Conservation (phyloP, 768 basidiomycete species). For the Boletus vinaceobasis region DNA sequence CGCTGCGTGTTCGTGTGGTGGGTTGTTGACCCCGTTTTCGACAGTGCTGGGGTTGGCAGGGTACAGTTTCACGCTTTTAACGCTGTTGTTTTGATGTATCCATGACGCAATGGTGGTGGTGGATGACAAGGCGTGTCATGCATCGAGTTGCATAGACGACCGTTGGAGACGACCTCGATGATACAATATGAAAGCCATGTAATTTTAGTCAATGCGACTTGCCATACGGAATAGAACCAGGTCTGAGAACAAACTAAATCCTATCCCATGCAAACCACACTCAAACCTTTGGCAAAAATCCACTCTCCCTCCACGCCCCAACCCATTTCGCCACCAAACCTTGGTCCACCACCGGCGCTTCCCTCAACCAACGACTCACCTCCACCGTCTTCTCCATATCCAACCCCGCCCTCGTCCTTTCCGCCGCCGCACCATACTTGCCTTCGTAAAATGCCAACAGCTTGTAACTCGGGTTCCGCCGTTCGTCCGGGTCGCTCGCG, state of each 20-base stretch:
- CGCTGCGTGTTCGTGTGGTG: background rate
- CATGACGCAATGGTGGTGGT: background rate
- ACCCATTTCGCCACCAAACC: slow-evolving; percentile 42
- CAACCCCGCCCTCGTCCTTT: slow-evolving; percentile 8
- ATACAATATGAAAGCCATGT: background rate
- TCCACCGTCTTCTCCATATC: slow-evolving; percentile 7
- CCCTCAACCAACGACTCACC: slow-evolving; percentile 17
- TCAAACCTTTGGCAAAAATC: slow-evolving; percentile 28
- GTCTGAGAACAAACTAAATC: background rate
- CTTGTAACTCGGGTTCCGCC: slow-evolving; percentile 24
- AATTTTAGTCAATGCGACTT: background rate
- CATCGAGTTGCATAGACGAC: background rate
- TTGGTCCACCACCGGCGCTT: slow-evolving; percentile 12
- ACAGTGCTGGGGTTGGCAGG: slow-evolving; percentile 39
- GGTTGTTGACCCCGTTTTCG: slow-evolving; percentile 1
- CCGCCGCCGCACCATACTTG: slow-evolving; percentile 20
- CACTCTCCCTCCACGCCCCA: slow-evolving; percentile 38
- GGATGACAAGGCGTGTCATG: background rate
- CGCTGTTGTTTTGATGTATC: slow-evolving; percentile 16
- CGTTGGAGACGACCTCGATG: background rate
- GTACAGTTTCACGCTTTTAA: slow-evolving; percentile 34
- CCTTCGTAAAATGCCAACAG: slow-evolving; percentile 24
- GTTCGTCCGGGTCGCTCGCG: slow-evolving; percentile 21
- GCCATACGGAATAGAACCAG: too few species aligned
- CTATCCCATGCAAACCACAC: background rate